Percentiles rank a stretch among this genome's conserved stretches.
Evolutionary conservation across 495 filamentous ascomycete genomes (phyloP).

Genomic region (Talaromyces nanjingensis): DNA sequence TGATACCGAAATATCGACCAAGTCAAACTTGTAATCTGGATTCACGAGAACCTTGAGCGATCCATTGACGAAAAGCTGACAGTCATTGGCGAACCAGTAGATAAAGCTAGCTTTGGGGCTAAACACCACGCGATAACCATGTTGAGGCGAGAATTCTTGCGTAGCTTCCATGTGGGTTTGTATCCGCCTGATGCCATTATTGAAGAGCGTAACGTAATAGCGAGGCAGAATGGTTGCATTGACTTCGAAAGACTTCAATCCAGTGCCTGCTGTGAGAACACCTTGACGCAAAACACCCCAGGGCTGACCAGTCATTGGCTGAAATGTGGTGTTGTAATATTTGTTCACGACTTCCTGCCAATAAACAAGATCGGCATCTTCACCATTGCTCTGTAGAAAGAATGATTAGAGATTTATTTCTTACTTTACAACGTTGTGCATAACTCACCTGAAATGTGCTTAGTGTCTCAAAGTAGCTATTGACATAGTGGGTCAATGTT

Average conservation of each 20-base stretch:
- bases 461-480: conserved; percentile 64
- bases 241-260: conserved; percentile 71
- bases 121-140: conserved; percentile 59
- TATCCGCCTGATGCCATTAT: conserved; percentile 72
- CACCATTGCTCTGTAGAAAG: conserved; percentile 42
- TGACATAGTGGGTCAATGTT: conserved; percentile 34
- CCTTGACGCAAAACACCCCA: conserved; percentile 62
- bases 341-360: conserved; percentile 70
- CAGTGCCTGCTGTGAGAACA: conserved; percentile 43
- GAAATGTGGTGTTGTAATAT: conserved; percentile 53
- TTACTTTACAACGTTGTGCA: conserved; percentile 8
- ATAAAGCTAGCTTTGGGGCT: conserved; percentile 56
- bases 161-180: conserved; percentile 62
- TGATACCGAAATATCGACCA: conserved; percentile 60
- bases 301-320: conserved; percentile 15
- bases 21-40: conserved; percentile 60
- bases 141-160: conserved; percentile 48
- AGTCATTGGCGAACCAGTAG: conserved; percentile 66
- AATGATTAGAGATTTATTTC: conserved; percentile 5
- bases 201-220: conserved; percentile 76
- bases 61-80: conserved; percentile 62
- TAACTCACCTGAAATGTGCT: conserved; percentile 54
- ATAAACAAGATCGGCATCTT: conserved; percentile 54
- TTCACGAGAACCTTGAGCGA: conserved; percentile 60
- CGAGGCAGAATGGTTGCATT: conserved; percentile 65